A percentile compares a stretch with the other conserved stretches of the same genome.
These are phyloP conservation scores for Phytophthora brassicae DNA, from an alignment of 352 stramenopile genomes.

Conservation along the genomic window DNA sequence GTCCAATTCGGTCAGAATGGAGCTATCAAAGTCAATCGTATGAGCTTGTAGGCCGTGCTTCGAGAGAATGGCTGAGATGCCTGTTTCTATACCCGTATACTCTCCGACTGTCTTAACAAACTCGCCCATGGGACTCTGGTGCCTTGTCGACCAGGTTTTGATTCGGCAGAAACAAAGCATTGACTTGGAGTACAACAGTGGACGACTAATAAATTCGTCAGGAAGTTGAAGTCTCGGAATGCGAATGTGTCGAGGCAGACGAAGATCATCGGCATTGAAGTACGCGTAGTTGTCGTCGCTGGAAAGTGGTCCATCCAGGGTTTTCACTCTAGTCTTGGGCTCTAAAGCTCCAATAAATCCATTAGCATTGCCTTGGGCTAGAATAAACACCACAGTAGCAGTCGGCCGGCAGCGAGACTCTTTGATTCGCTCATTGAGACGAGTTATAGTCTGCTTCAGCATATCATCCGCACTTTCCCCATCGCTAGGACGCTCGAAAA, in stretches of 20 bases:
- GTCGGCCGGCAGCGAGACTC: slow-evolving; percentile 49
- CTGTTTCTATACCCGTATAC: slow-evolving; percentile 85
- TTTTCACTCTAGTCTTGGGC: slow-evolving; percentile 47
- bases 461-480: slow-evolving; percentile 24
- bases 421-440: slow-evolving; percentile 36
- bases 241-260: slow-evolving; percentile 66
- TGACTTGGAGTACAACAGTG: slow-evolving; percentile 58
- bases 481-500: slow-evolving; percentile 24
- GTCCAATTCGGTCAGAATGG: slow-evolving; percentile 69
- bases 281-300: slow-evolving; percentile 63
- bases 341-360: slow-evolving; percentile 69
- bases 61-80: slow-evolving; percentile 91
- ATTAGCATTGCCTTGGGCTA: slow-evolving; percentile 54
- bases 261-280: slow-evolving; percentile 69
- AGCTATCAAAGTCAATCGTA: slow-evolving; percentile 62
- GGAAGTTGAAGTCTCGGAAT: slow-evolving; percentile 73
- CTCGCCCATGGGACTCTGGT: slow-evolving; percentile 64
- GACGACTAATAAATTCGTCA: slow-evolving; percentile 60
- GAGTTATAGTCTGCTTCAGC: slow-evolving; percentile 28
- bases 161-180: slow-evolving; percentile 80
- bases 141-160: slow-evolving; percentile 62
- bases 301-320: slow-evolving; percentile 36
- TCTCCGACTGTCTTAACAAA: slow-evolving; percentile 79
- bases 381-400: slow-evolving; percentile 69
- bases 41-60: slow-evolving; percentile 88